Conservation (phyloP, 2,329 filamentous ascomycete genomes). For the Penicillium psychrosexuale region DNA sequence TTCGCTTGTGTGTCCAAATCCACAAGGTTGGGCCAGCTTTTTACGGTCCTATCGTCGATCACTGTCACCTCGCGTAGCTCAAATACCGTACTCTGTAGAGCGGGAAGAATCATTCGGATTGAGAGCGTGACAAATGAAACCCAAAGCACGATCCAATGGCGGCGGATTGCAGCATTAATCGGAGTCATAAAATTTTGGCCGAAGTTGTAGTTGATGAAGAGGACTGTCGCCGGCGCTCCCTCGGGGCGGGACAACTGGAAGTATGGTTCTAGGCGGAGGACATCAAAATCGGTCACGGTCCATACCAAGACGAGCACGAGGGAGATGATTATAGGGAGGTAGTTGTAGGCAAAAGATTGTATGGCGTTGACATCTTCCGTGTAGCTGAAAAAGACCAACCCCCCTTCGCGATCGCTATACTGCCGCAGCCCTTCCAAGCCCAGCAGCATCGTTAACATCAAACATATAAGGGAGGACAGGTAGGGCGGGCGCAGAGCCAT, state of each 20-base stretch:
- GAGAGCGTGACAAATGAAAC: slow-evolving; percentile 33
- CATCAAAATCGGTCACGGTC: slow-evolving; percentile 51
- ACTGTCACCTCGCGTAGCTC: slow-evolving; percentile 31
- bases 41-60: slow-evolving; percentile 20
- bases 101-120: slow-evolving; percentile 34
- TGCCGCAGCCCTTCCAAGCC: slow-evolving; percentile 30
- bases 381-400: slow-evolving; percentile 29
- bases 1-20: slow-evolving; percentile 28
- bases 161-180: slow-evolving; percentile 30
- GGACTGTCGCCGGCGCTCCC: slow-evolving; percentile 32
- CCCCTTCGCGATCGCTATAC: slow-evolving; percentile 29
- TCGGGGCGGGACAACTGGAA: slow-evolving; percentile 41
- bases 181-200: slow-evolving; percentile 37
- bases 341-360: slow-evolving; percentile 37
- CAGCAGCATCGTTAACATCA: slow-evolving; percentile 24
- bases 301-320: slow-evolving; percentile 48
- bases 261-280: slow-evolving; percentile 50
- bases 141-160: slow-evolving; percentile 33
- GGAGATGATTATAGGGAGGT: slow-evolving; percentile 45
- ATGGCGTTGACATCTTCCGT: slow-evolving; percentile 27
- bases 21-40: slow-evolving; percentile 30
- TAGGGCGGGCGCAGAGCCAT: slow-evolving; percentile 33
- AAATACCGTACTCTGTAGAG: slow-evolving; percentile 32
- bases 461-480: slow-evolving; percentile 25
- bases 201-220: slow-evolving; percentile 40